Evolutionary conservation across 805 yeast genomes (phyloP).

Genomic region (Lipomyces orientalis): DNA sequence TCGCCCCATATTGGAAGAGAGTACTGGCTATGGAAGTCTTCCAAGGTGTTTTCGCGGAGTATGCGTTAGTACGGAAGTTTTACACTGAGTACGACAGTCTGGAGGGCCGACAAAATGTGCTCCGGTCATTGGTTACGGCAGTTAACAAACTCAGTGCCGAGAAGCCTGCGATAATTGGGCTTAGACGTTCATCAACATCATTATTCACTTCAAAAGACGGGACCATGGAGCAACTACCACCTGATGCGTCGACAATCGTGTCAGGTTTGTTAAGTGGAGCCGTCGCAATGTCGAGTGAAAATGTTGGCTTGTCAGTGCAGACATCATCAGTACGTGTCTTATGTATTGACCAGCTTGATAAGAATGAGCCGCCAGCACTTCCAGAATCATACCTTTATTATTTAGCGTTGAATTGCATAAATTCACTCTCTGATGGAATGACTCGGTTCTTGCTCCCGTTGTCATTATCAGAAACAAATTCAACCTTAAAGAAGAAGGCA

Average conservation of each 20-base stretch:
- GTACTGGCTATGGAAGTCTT: slow-evolving; percentile 75
- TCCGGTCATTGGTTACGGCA: slow-evolving; percentile 59
- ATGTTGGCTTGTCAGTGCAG: slow-evolving; percentile 27
- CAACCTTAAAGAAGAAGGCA: slow-evolving; percentile 17
- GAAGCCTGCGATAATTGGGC: slow-evolving; percentile 45
- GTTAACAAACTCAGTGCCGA: slow-evolving; percentile 50
- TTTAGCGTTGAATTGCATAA: slow-evolving; percentile 60
- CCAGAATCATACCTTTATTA: slow-evolving; percentile 67
- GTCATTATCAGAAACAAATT: slow-evolving; percentile 40
- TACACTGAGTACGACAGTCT: slow-evolving; percentile 67
- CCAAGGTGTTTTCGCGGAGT: slow-evolving; percentile 63
- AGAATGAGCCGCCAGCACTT: slow-evolving; percentile 71
- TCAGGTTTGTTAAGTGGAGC: slow-evolving; percentile 29
- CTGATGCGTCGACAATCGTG: slow-evolving; percentile 20
- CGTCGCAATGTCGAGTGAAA: slow-evolving; percentile 22
- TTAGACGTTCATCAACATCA: slow-evolving; percentile 26
- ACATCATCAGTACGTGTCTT: slow-evolving; percentile 47
- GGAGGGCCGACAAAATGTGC: slow-evolving; percentile 63
- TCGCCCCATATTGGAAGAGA: slow-evolving; percentile 73
- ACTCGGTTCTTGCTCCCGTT: slow-evolving; percentile 57
- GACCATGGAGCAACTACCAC: slow-evolving; percentile 2
- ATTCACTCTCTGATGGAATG: slow-evolving; percentile 70
- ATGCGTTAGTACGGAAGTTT: slow-evolving; percentile 56
- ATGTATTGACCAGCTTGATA: slow-evolving; percentile 79
- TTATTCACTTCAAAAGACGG: slow-evolving; percentile 15